Evolutionary conservation across 2,329 filamentous ascomycete genomes (phyloP).

Genomic region (Penicillium psychrosexuale): DNA sequence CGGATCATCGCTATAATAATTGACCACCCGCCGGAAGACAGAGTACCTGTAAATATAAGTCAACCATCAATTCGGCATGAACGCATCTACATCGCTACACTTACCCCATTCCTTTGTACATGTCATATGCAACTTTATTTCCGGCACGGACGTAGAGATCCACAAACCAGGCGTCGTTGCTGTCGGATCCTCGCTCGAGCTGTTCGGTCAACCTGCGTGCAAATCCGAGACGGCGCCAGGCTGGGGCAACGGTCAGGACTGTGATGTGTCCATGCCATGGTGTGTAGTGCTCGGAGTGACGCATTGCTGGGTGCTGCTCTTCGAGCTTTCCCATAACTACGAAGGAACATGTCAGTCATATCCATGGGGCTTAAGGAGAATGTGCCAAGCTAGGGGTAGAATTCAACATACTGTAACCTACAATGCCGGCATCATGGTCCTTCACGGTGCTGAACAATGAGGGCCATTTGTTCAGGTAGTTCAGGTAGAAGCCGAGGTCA

Average conservation of each 20-base stretch:
- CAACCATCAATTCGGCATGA: background rate
- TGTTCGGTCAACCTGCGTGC: constrained; percentile 78
- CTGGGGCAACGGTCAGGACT: constrained; percentile 85
- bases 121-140: constrained; percentile 79
- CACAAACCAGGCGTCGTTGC: constrained; percentile 86
- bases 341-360: constrained; percentile 4
- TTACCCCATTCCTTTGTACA: constrained; percentile 86
- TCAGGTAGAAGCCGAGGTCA: constrained; percentile 89
- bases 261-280: constrained; percentile 99
- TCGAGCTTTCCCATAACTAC: constrained; percentile 96
- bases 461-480: constrained; percentile 95
- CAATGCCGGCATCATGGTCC: constrained; percentile 79
- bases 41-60: constrained; percentile 55
- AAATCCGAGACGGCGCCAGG: constrained; percentile 79
- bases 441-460: constrained; percentile 90
- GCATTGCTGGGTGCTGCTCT: constrained; percentile 71
- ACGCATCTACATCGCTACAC: constrained; percentile 20
- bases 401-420: constrained; percentile 76
- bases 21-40: constrained; percentile 81
- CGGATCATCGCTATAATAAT: constrained; percentile 88
- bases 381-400: background rate
- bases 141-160: constrained; percentile 89
- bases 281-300: constrained; percentile 82
- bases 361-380: background rate
- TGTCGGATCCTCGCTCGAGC: constrained; percentile 77